A percentile compares a stretch with the other conserved stretches of the same genome.
These are phyloP conservation scores for Pouteria glomerata DNA, from an alignment of 148 eudicot genomes.

Conservation along the genomic window DNA sequence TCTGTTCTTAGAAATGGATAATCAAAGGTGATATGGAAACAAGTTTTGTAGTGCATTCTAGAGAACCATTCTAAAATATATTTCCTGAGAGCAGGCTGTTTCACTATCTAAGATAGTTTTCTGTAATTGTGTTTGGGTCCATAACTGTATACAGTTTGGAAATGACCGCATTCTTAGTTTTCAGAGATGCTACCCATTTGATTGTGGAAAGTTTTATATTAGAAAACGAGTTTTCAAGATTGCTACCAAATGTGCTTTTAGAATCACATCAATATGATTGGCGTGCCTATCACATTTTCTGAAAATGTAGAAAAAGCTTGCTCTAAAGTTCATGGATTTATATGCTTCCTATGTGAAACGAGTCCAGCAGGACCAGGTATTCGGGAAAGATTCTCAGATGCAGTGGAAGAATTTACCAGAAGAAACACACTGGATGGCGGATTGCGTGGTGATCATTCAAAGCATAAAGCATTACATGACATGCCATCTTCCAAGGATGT, in stretches of 20 bases:
- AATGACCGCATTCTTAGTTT: background rate
- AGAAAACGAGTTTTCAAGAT: background rate
- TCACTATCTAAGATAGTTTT: too few species aligned
- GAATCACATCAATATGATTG: background rate
- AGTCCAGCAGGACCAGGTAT: constrained; percentile 21
- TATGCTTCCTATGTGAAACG: background rate
- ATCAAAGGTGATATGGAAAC: too few species aligned
- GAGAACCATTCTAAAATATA: too few species aligned
- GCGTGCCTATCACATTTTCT: background rate
- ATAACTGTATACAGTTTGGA: background rate
- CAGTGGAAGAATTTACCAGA: constrained; percentile 31
- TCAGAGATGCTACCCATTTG: background rate
- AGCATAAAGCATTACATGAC: constrained; percentile 28
- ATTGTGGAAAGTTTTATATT: too few species aligned
- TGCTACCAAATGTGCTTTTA: background rate
- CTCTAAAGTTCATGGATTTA: background rate
- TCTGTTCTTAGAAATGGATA: too few species aligned
- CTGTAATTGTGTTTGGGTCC: too few species aligned
- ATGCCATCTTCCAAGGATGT: constrained; percentile 23
- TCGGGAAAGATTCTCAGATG: constrained; percentile 29
- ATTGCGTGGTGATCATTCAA: constrained; percentile 29
- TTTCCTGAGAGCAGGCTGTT: background rate
- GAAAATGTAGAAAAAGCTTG: background rate
- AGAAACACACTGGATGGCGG: constrained; percentile 28
- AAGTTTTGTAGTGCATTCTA: too few species aligned